A percentile compares a stretch with the other conserved stretches of the same genome.
Evolutionary conservation across 2,329 filamentous ascomycete genomes (phyloP).

Genomic region (Trichophyton schoenleinii): DNA sequence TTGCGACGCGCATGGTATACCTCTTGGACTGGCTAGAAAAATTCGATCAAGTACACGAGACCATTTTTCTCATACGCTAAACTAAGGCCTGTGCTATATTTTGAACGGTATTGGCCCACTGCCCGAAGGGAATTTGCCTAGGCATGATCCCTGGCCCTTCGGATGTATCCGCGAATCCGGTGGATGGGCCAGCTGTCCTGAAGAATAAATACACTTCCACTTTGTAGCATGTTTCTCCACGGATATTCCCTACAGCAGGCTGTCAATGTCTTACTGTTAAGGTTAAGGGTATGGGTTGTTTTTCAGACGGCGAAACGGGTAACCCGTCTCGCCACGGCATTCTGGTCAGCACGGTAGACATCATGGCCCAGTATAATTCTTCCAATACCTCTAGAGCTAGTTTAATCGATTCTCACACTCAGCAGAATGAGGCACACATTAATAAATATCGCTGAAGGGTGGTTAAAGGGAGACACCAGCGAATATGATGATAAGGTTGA

Average conservation of each 20-base stretch:
- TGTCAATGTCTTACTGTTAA: neutral
- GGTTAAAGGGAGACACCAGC: neutral
- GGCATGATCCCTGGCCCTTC: neutral
- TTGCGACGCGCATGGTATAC: neutral
- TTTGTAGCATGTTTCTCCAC: neutral
- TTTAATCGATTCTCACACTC: no score
- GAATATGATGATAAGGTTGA: neutral
- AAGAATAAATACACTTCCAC: neutral
- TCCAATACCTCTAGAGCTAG: no score
- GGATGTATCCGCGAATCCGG: neutral
- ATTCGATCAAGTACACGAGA: neutral
- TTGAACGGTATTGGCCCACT: neutral
- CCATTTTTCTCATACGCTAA: neutral
- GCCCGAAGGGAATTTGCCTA: neutral
- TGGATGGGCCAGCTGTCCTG: neutral
- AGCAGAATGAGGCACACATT: no score
- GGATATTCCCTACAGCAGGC: neutral
- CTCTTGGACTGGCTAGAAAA: neutral
- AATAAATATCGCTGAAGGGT: neutral
- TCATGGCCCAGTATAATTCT: no score
- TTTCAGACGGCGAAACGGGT: neutral
- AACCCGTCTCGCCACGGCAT: neutral
- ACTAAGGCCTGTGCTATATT: neutral
- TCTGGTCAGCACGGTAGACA: no score
- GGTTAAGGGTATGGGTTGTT: neutral